Base-by-base conservation (phyloP, 345 rosid species). In the Euphorbia pulcherrima region DNA sequence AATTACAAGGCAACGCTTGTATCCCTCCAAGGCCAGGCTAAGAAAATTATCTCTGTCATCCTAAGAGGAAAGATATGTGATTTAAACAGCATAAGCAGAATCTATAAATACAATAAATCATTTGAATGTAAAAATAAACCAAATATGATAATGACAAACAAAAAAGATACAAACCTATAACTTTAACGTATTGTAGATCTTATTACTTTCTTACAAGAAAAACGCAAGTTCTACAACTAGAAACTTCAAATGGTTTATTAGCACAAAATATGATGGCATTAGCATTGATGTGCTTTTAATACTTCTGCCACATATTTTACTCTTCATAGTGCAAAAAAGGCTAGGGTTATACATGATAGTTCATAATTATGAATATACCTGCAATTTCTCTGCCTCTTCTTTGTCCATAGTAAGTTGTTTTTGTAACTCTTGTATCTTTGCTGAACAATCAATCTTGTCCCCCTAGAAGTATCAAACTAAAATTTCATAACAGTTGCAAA, bases 21-120 rank as follows among this genome's bases (percentile, higher is more conserved):
- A 92, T 69, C 97, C 98, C 74, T 92, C 97, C 90, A 92, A 77
- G 52, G 98, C 92, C 56, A 88, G 77, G 83, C 77, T 75, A 76
- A 92, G 97, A 81, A 92, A 88, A 80, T 87, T 88, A 81, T 92
- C 92, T 72, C 85, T 85, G 80, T 92, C 98, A 80, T 83, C 89
- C 98, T 92, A 87, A 62, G 44, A 62, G 28, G 72, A 71, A 79
- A 69, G 60, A 44, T 10, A 58, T 58, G 50, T 30, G 14, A 57
- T 46, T 30, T 55, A 73, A 64, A 60, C 17, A 65, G 62, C 12
- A 44, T 64, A 16, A 71, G 23, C 35, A 28, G 64, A 20, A 65
- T 52, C 20, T 33, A 41, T 41, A 65, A 14, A 17, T 16, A 62
- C 7, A 56, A 52, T 24, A 28, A 17, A 61, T 23, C 39, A 44